phyloP scores from a whole-genome alignment of 345 rosid species.

The Melaleuca quinquenervia region DNA sequence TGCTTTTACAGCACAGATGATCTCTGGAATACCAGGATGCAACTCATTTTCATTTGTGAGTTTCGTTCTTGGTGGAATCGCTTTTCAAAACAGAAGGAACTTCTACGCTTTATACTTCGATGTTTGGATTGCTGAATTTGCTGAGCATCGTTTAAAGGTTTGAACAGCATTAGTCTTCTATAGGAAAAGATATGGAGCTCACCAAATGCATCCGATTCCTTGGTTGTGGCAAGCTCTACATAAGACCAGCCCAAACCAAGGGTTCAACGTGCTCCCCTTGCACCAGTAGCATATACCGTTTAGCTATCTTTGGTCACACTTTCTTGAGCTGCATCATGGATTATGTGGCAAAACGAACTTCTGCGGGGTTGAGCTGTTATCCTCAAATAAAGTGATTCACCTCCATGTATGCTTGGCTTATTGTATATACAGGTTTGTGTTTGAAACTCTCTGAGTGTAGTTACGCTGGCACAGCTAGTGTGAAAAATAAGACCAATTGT shows the following conservation, averaged over 20 bases:
- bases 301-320: not conserved
- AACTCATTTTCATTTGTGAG: not conserved
- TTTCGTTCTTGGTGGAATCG: not conserved
- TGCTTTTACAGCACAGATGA: not conserved
- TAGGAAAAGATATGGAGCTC: not conserved
- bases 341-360: not conserved
- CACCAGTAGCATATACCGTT: not conserved
- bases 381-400: not conserved
- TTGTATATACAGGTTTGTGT: not conserved
- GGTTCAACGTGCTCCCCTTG: not conserved
- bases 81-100: not conserved
- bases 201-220: not conserved
- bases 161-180: not conserved
- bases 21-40: not conserved
- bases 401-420: not conserved
- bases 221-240: not conserved
- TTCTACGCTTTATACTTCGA: not conserved
- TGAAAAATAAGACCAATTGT: not conserved
- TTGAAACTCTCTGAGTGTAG: not conserved
- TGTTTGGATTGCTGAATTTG: not conserved
- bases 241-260: not conserved
- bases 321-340: not conserved
- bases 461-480: not conserved
- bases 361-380: not conserved
- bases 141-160: not conserved